Base-by-base conservation (phyloP, 768 basidiomycete genomes). In the Podaxis sp. region DNA sequence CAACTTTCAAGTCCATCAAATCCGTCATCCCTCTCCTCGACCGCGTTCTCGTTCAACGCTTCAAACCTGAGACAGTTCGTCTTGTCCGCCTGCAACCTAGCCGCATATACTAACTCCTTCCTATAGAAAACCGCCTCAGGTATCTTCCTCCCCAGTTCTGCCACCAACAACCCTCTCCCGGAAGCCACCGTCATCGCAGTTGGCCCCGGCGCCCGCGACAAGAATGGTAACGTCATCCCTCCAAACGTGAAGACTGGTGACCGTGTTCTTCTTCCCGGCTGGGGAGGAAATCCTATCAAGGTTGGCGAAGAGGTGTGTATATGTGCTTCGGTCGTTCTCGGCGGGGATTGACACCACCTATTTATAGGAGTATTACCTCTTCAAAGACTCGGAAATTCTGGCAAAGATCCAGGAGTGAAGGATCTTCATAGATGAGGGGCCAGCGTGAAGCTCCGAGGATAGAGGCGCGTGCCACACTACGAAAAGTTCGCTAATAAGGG, bases 111-210 rank as follows among this genome's bases (percentile, higher is more conserved):
- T 46, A 4, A 15, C 36, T 55, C 40, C 26, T 11, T 46, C 44
- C 1, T 12, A 8, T 68, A 98, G 96, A 97, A 99, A 96, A 99
- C 96, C n/a, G 91, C 97, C 2, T 78, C 90, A 24, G 97, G 97
- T 38, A 88, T 99, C 73, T 95, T 95, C 86, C 83, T 99, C 51
- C 97, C 97, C n/a, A 85, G 91, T 0, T 93, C 95, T 1, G 87
- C 91, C 4, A 95, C 93, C 28, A 84, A 75, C 67, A 87, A 75
- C 68, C 95, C 95, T 24, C 84, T 98, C n/a, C 95, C 96, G 2
- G 96, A 99, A 78, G 96, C 95, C 4, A 96, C 94, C 33, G 96
- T 97, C 71, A 90, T 98, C 73, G 93, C 97, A 28, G 90, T 93
- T 53, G 96, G 96, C 60, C 96, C 96, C 37, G 97, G 97, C 36